Percentiles rank a stretch among this genome's conserved stretches.
Evolutionary conservation across 768 basidiomycete genomes (phyloP).

Genomic region (Collybia sordida): DNA sequence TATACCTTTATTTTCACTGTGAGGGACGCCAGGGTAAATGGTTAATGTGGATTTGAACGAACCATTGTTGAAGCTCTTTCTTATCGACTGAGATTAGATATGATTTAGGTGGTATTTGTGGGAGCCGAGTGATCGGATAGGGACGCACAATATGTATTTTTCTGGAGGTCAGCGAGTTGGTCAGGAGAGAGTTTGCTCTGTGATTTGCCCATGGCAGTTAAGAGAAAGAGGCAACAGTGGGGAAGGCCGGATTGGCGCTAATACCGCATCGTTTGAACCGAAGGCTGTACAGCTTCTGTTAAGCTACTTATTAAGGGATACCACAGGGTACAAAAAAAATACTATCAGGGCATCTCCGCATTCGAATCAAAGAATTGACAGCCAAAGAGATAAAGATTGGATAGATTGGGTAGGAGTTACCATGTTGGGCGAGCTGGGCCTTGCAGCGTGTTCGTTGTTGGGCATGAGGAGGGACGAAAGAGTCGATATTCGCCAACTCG

Average conservation of each 20-base stretch:
- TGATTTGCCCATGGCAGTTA: conserved; percentile 87
- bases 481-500: conserved; percentile 16
- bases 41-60: conserved; percentile 7
- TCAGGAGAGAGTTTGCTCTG: conserved; percentile 95
- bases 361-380: conserved; percentile 11
- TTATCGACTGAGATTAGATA: conserved; percentile 73
- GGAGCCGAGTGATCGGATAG: conserved; percentile 9
- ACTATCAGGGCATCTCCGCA: conserved; percentile 18
- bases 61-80: conserved; percentile 97
- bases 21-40: conserved; percentile 13
- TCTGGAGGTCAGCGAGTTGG: conserved; percentile 92
- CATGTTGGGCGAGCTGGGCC: conserved; percentile 18
- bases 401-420: conserved; percentile 10
- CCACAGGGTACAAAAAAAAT: background rate
- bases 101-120: conserved; percentile 5
- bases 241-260: background rate
- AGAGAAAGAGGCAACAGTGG: conserved; percentile 14
- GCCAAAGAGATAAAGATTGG: conserved; percentile 5
- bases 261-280: conserved; percentile 6
- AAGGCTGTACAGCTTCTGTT: conserved; percentile 17
- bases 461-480: conserved; percentile 23
- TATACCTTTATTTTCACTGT: conserved; percentile 72
- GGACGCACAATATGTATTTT: conserved; percentile 91
- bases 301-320: background rate
- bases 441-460: conserved; percentile 23